Percentiles rank a stretch among this genome's conserved stretches.
These are phyloP conservation scores for Wickerhamiella shivajii DNA, from an alignment of 805 yeast species.

Conservation along the genomic window DNA sequence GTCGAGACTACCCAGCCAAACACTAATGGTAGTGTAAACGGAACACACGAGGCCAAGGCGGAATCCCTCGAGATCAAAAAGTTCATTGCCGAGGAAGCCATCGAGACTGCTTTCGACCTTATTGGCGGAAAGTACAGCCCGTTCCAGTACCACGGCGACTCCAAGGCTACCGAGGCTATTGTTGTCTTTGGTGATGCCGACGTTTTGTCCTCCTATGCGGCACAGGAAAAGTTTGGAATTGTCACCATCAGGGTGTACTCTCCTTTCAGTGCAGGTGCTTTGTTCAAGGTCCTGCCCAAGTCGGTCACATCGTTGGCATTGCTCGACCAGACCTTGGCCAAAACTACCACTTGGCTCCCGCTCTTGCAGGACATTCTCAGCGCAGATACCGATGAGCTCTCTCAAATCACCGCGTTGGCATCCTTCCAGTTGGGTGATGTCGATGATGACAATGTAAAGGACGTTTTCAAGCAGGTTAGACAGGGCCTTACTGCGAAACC, in stretches of 20 bases:
- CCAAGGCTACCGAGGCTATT: conserved; percentile 35
- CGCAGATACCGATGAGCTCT: conserved; percentile 25
- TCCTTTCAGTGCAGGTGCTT: conserved; percentile 48
- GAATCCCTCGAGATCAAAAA: no score
- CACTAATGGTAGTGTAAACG: conserved; percentile 5
- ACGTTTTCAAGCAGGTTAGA: conserved; percentile 34
- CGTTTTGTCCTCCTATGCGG: conserved; percentile 28
- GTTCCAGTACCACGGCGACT: conserved; percentile 31
- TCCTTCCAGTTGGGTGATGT: conserved; percentile 39
- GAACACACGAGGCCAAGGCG: no score
- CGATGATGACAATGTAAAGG: conserved; percentile 27
- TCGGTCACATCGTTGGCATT: conserved; percentile 43
- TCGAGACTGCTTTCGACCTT: conserved; percentile 23
- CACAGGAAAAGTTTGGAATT: conserved; percentile 30
- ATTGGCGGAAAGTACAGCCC: conserved; percentile 27
- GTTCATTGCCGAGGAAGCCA: conserved; percentile 14
- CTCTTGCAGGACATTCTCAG: conserved; percentile 63
- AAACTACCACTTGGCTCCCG: conserved; percentile 43
- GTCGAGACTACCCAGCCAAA: conserved; percentile 12
- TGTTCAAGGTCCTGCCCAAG: conserved; percentile 39
- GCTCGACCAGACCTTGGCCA: conserved; percentile 46
- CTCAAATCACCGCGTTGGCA: conserved; percentile 30
- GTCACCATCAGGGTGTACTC: conserved; percentile 51
- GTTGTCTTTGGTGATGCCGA: conserved; percentile 48
- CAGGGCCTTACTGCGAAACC: conserved; percentile 35